Evolutionary conservation across 2,329 filamentous ascomycete genomes (phyloP).

Genomic region (Sarocladium brachiariae): DNA sequence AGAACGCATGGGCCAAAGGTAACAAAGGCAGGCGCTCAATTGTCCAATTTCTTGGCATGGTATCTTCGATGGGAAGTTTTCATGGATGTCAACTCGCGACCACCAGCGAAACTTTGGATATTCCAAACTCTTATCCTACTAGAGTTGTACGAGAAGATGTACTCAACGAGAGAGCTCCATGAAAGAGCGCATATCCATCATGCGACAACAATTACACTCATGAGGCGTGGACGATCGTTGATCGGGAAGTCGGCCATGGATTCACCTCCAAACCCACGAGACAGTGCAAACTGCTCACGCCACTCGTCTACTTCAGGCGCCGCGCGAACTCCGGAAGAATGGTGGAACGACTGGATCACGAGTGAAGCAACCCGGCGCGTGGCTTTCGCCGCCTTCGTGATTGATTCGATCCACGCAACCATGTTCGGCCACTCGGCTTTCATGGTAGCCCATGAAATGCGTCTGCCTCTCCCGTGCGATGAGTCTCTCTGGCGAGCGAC

Average conservation of each 20-base stretch:
- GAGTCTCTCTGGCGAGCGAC: slow-evolving; percentile 88
- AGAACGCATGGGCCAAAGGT: slow-evolving; percentile 68
- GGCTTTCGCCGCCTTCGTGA: slow-evolving; percentile 88
- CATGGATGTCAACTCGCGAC: slow-evolving; percentile 81
- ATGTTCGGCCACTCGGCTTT: slow-evolving; percentile 98
- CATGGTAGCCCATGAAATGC: slow-evolving; percentile 95
- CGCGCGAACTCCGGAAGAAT: slow-evolving; percentile 71
- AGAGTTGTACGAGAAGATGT: slow-evolving; percentile 97
- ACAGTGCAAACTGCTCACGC: slow-evolving; percentile 48
- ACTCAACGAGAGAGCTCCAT: slow-evolving; percentile 82
- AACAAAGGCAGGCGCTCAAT: slow-evolving; percentile 68
- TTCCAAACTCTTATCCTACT: slow-evolving; percentile 86
- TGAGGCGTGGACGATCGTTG: slow-evolving; percentile 86
- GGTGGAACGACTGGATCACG: slow-evolving; percentile 95
- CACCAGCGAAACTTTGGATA: slow-evolving; percentile 91
- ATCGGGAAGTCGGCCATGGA: slow-evolving; percentile 81
- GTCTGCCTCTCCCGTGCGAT: slow-evolving; percentile 83
- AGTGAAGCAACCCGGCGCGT: slow-evolving; percentile 85
- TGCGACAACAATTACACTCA: slow-evolving; percentile 87
- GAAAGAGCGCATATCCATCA: slow-evolving; percentile 96
- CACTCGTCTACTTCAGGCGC: slow-evolving; percentile 55
- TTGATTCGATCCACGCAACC: slow-evolving; percentile 92
- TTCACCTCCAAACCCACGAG: slow-evolving; percentile 69
- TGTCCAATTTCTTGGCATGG: slow-evolving; percentile 87
- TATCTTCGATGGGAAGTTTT: slow-evolving; percentile 96